phyloP scores from a whole-genome alignment of 768 basidiomycete genomes.

The Suillus clintonianus region DNA sequence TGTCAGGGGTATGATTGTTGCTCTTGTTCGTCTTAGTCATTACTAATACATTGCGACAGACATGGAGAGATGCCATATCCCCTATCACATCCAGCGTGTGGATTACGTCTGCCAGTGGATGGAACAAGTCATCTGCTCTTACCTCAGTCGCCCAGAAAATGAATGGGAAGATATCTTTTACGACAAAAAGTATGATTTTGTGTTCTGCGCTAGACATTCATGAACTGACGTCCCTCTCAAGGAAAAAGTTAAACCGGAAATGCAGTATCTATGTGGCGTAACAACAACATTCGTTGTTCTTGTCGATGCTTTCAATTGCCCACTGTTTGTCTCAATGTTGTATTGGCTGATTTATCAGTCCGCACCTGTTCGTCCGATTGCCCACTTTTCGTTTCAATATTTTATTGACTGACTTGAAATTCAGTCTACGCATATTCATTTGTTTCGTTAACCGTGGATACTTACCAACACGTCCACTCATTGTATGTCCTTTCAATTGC shows the following conservation, averaged over 20 bases:
- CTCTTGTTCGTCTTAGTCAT: not conserved
- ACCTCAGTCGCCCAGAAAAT: conserved; percentile 26
- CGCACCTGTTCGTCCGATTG: not conserved
- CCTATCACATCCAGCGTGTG: conserved; percentile 39
- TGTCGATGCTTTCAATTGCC: not conserved
- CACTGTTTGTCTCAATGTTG: not conserved
- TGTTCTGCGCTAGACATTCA: not conserved
- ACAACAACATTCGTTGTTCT: not conserved
- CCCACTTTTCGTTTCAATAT: too few relatives aligned
- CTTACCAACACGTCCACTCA: too few relatives aligned
- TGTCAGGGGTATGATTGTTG: conserved; percentile 35
- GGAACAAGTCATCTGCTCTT: conserved; percentile 28
- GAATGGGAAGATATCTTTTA: conserved; percentile 30
- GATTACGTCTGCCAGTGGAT: conserved; percentile 44
- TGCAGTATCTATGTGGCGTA: not conserved
- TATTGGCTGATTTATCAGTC: not conserved
- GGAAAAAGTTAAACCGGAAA: not conserved
- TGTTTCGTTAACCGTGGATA: too few relatives aligned
- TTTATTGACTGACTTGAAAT: too few relatives aligned
- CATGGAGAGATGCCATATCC: conserved; percentile 49
- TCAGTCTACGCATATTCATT: too few relatives aligned
- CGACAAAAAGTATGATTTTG: conserved; percentile 26
- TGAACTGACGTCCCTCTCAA: not conserved
- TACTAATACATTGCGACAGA: conserved; percentile 30
- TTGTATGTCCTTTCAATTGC: too few relatives aligned